phyloP scores from a whole-genome alignment of 1,284 basidiomycete species.

The Tausonia pullulans region DNA sequence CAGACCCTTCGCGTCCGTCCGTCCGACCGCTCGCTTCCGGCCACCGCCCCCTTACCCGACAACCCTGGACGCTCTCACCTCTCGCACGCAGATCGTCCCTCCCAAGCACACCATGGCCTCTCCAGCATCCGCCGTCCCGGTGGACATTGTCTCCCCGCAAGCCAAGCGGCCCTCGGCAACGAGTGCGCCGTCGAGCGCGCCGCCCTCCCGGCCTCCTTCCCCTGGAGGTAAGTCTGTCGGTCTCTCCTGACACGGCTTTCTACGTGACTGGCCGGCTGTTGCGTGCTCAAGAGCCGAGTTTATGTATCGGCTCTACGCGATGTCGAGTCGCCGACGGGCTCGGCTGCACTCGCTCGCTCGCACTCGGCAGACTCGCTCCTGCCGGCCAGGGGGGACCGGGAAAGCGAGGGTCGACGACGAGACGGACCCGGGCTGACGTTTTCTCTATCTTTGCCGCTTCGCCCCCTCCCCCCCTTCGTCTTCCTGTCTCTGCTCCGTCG shows the following conservation, averaged over 20 bases:
- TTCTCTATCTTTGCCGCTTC: neutral
- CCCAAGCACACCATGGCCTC: too few species aligned
- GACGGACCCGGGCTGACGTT: neutral
- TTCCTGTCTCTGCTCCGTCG: neutral
- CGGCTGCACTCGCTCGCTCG: neutral
- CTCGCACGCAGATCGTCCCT: too few species aligned
- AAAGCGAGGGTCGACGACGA: neutral
- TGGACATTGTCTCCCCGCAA: too few species aligned
- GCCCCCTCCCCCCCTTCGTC: neutral
- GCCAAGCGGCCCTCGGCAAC: too few species aligned
- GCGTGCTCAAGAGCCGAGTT: neutral
- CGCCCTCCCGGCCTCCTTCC: neutral
- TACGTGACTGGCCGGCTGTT: neutral
- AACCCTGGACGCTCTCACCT: too few species aligned
- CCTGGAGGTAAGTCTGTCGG: neutral
- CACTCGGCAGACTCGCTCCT: neutral
- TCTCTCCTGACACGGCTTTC: neutral
- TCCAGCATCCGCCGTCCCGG: neutral
- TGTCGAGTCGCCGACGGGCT: neutral
- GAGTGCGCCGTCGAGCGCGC: neutral
- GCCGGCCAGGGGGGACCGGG: too few species aligned
- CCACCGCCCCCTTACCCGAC: too few species aligned
- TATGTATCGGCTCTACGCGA: neutral
- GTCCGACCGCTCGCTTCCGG: too few species aligned
- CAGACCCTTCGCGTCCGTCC: too few species aligned